Base-by-base conservation (phyloP, 1,284 basidiomycete genomes). In the Mrakiaceae sp. region DNA sequence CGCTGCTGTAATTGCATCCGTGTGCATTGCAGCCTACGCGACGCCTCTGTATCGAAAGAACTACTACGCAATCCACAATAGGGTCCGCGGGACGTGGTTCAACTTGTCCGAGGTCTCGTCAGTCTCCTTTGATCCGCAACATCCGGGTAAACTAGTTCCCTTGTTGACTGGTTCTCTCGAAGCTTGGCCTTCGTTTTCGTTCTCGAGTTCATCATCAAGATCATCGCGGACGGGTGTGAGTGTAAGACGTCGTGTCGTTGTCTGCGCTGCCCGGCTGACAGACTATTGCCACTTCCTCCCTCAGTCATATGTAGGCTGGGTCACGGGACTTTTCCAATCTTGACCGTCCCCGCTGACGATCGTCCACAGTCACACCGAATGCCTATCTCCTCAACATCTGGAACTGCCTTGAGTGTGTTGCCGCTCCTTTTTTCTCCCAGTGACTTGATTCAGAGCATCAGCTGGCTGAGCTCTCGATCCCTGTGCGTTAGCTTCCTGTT, bases 311-410 rank as follows among this genome's bases (percentile, higher is more conserved):
- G 27, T 27, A 27, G 27, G 27, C 27, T 27, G 27, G 27, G 27
- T 27, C 27, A 27, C 1, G 27, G 27, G 27, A 27, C 27, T 27
- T 27, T 27, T 27, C 27, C 27, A 27, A 27, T 27, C 27, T 76
- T 46, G 12, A 57, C 27, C 40, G 3, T n/a, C 12, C 10, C 16
- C 69, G 58, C 44, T 60, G 44, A 60, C 48, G 12, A 48, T 60
- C 40, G 11, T 39, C 94, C 73, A 71, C 87, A 14, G 94, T 96
- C 76, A 87, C 93, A 0, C 95, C 95, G 0, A 98, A 97, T 71
- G 92, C 93, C 0, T 98, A 98, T 72, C 76, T 97, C 44, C 84
- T 87, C 14, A 91, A 87, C 67, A 84, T 93, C 10, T 98, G 94
- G 92, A 98, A 98, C 73, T 75, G 87, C 67, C 79, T 98, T 64